Evolutionary conservation across 1,284 basidiomycete species (phyloP).

Genomic region (Sanguinoderma infundibulare): DNA sequence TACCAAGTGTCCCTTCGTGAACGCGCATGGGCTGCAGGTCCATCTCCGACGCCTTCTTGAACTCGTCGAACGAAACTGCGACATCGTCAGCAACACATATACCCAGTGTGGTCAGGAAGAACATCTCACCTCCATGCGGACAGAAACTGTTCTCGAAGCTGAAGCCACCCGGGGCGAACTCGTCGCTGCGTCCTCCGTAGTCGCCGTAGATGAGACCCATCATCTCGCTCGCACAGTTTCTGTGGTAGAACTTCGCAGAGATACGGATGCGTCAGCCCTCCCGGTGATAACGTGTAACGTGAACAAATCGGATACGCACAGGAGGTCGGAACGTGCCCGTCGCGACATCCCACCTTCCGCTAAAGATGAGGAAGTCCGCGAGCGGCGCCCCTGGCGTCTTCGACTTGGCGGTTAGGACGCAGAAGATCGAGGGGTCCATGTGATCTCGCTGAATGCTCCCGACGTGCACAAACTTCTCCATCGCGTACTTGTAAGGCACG

Average conservation of each 20-base stretch:
- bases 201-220: slow-evolving; percentile 64
- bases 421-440: slow-evolving; percentile 68
- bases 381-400: slow-evolving; percentile 60
- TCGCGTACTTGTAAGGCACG: slow-evolving; percentile 73
- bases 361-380: slow-evolving; percentile 67
- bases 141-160: slow-evolving; percentile 68
- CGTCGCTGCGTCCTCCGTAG: slow-evolving; percentile 65
- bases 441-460: slow-evolving; percentile 71
- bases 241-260: slow-evolving; percentile 67
- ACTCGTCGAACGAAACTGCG: slow-evolving; percentile 59
- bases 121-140: slow-evolving; percentile 55
- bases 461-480: slow-evolving; percentile 68
- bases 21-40: slow-evolving; percentile 56
- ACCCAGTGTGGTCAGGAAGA: neutral
- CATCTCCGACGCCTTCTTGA: slow-evolving; percentile 54
- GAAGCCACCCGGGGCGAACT: slow-evolving; percentile 59
- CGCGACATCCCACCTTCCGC: slow-evolving; percentile 67
- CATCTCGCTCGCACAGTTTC: slow-evolving; percentile 65
- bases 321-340: slow-evolving; percentile 49
- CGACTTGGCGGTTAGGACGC: slow-evolving; percentile 66
- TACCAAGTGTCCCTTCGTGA: slow-evolving; percentile 59
- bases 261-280: neutral
- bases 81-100: neutral
- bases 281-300: neutral
- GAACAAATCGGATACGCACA: slow-evolving; percentile 24